Evolutionary conservation across 768 basidiomycete genomes (phyloP).

Genomic region (Rhizopogon rudus): DNA sequence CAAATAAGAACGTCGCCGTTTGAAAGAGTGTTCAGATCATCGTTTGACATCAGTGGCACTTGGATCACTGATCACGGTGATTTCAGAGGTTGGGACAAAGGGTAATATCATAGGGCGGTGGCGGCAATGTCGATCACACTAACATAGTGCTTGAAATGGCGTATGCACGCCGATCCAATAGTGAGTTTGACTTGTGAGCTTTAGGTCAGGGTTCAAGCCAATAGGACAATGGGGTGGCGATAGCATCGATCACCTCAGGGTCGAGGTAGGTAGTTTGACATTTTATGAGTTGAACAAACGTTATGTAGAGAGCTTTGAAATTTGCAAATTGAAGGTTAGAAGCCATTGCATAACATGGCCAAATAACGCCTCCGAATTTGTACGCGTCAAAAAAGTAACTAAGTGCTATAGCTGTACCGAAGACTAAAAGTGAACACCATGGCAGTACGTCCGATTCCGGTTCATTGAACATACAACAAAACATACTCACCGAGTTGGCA

Average conservation of each 20-base stretch:
- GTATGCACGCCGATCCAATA: not conserved
- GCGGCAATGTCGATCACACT: not conserved
- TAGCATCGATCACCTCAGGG: not conserved
- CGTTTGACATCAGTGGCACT: not conserved
- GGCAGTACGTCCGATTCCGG: conserved; percentile 15
- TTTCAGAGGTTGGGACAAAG: not conserved
- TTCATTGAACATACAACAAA: not conserved
- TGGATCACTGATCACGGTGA: not conserved
- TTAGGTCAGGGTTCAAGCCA: not conserved
- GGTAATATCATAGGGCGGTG: not conserved
- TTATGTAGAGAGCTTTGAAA: not conserved
- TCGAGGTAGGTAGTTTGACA: no score
- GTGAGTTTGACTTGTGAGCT: not conserved
- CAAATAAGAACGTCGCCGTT: not conserved
- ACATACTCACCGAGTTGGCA: conserved; percentile 1
- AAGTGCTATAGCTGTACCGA: conserved; percentile 7
- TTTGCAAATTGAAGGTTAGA: not conserved
- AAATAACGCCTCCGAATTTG: conserved; percentile 20
- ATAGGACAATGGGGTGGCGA: not conserved
- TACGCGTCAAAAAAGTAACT: conserved; percentile 4
- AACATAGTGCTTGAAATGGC: not conserved
- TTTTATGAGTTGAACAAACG: no score
- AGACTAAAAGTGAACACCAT: conserved; percentile 11
- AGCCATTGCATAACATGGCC: not conserved
- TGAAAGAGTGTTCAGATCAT: not conserved